Evolutionary conservation across 139 green algal species (phyloP), one percentile per base, ranked within the genome.

Genomic region (Raphidocelis subcapitata): DNA sequence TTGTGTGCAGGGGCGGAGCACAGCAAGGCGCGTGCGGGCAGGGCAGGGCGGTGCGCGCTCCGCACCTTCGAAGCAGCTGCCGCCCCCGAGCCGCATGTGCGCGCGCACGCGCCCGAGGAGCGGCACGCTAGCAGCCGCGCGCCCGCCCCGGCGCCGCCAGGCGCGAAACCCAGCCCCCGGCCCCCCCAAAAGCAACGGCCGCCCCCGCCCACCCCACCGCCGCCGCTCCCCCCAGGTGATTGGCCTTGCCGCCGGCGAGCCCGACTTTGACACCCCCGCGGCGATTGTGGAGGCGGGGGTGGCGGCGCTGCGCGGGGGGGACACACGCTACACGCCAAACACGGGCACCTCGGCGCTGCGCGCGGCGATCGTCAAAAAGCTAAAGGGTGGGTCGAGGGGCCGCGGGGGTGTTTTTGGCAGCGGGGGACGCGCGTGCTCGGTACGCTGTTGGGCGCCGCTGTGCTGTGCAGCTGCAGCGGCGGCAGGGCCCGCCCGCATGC

Each of bases 261-360:
- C 95, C 2, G 95, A 99, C 77, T 99, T 99, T 77, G 92, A 96
- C 82, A 99, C 95, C 0, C 95, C 95, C 0, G 75, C 72, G 0
- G 69, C 74, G 2, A 92, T 98, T 47, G 72, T 91, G 0, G 85
- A 92, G 23, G 93, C 91, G 18, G 93, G 90, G 20, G 84, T 95
- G 1, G 80, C 85, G 44, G 95, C 95, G 2, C 81, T 99, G 24
- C 66, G 82, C 28, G 65, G 74, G 16, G 95, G 95, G 37, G 80
- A 88, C 71, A 99, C 95, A 0, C 87, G 88, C 47, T 99, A 99
- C 87, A 97, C 92, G 2, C 89, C 95, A 65, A 98, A 98, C 79
- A 84, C 88, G 0, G 95, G 95, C 67, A 98, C 89, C 12, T 68
- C 67, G 0, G 77, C 81, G 12, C 88, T 99, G 37, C 79, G 93